Conservation (phyloP, 139 green algal species). For the Chlorella sp. region DNA sequence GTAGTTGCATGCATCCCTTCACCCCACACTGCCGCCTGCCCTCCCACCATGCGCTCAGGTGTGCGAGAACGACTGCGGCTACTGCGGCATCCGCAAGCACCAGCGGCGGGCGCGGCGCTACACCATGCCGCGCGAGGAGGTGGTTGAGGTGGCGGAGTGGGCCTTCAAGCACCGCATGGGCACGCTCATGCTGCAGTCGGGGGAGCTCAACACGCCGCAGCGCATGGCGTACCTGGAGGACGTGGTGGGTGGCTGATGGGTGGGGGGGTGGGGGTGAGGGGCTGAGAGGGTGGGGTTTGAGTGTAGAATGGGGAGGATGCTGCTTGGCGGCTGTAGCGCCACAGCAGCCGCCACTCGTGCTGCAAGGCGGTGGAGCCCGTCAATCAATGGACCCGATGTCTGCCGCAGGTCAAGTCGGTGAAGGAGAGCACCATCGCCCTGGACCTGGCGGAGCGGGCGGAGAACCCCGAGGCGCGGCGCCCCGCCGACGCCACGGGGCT, state of each 20-base stretch:
- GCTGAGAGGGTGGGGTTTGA: too few relatives aligned
- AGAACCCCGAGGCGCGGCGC: background rate
- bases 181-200: slow-evolving; percentile 69
- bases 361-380: too few relatives aligned
- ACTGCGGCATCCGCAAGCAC: slow-evolving; percentile 76
- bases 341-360: too few relatives aligned
- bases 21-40: too few relatives aligned
- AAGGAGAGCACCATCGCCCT: slow-evolving; percentile 47
- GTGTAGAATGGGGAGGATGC: too few relatives aligned
- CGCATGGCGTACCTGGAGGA: slow-evolving; percentile 58
- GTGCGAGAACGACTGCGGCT: slow-evolving; percentile 71
- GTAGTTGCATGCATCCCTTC: too few relatives aligned
- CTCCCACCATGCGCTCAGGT: slow-evolving; percentile 12
- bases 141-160: slow-evolving; percentile 64
- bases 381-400: too few relatives aligned
- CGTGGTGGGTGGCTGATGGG: slow-evolving; percentile 23
- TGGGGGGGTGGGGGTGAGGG: too few relatives aligned
- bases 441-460: slow-evolving; percentile 40
- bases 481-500: slow-evolving; percentile 33
- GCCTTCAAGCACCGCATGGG: slow-evolving; percentile 61
- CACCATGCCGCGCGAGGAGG: slow-evolving; percentile 59
- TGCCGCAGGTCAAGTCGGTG: background rate
- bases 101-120: slow-evolving; percentile 49
- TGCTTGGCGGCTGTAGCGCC: too few relatives aligned
- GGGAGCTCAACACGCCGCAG: slow-evolving; percentile 61